Base-by-base conservation (phyloP, 2,329 filamentous ascomycete species). In the Colletotrichum tropicicola region DNA sequence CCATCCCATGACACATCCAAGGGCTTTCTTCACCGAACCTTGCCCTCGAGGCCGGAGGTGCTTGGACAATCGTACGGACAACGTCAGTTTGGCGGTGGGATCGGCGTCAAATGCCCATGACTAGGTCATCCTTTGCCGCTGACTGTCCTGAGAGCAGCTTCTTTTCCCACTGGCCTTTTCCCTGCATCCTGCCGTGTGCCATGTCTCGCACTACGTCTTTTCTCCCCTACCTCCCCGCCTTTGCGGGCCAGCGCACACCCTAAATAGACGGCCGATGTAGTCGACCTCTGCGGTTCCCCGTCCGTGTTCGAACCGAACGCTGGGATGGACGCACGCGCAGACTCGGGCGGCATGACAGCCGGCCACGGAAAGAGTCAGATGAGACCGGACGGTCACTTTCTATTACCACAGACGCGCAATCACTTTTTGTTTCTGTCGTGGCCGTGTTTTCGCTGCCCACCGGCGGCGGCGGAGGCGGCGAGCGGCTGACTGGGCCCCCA, bases 321-420 rank as follows among this genome's bases (percentile, higher is more conserved):
- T 27, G 53, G 41, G 41, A 49, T 17, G 39, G 21, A 35, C 13
- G 41, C 23, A 39, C 9, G 27, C 52, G 25, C 48, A 17, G 21
- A 27, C 17, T 49, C 48, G 30, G 60, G 23, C 49, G 48, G 49
- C 48, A 49, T 60, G 43, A 55, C 51, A 30, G 44, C 43, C 44
- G 49, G 49, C 48, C 19, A 53, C 56, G 57, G 49, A 28, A 45
- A 49, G 35, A 28, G 43, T 65, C 61, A 61, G 57, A 54, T 61
- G 61, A 65, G 56, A 61, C 56, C 61, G 49, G 61, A 61, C 56
- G 35, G 49, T 19, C 32, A 61, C 48, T 61, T 60, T 48, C 35
- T 21, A 60, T 23, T 12, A 55, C 48, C 35, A 21, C 15, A 37
- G 56, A 61, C 61, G 57, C 61, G 56, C 61, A 65, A 65, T 60